phyloP scores from a whole-genome alignment of 2,329 filamentous ascomycete species.

The Arthrobotrys sphaeroides region DNA sequence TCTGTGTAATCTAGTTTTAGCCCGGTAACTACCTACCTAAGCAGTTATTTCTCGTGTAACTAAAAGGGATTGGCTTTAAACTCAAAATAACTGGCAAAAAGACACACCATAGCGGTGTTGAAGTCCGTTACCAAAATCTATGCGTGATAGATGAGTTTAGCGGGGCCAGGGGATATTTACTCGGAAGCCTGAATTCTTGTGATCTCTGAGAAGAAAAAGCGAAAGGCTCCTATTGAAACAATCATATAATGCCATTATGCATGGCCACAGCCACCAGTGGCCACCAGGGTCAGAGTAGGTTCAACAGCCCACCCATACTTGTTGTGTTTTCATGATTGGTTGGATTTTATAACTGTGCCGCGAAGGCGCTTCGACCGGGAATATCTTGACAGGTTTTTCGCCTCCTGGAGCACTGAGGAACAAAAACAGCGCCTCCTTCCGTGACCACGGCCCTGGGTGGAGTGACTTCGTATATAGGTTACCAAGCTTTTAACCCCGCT shows the following conservation, averaged over 20 bases:
- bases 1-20: neutral
- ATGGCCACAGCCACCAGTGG: no score
- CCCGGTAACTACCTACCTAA: no score
- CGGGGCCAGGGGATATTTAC: no score
- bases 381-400: neutral
- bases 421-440: slow-evolving; percentile 16
- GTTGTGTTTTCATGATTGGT: slow-evolving; percentile 19
- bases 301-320: neutral
- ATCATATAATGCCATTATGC: no score
- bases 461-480: slow-evolving; percentile 5
- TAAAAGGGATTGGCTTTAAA: no score
- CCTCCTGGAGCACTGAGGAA: neutral
- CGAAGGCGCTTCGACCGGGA: slow-evolving; percentile 23
- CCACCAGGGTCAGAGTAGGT: neutral
- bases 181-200: neutral
- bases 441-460: neutral
- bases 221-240: neutral
- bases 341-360: slow-evolving; percentile 12
- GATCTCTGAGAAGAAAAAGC: neutral
- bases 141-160: no score
- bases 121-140: neutral
- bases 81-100: neutral
- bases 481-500: neutral
- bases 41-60: no score
- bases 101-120: neutral